phyloP scores from a whole-genome alignment of 257 asterid genomes.

The Verbena officinalis region DNA sequence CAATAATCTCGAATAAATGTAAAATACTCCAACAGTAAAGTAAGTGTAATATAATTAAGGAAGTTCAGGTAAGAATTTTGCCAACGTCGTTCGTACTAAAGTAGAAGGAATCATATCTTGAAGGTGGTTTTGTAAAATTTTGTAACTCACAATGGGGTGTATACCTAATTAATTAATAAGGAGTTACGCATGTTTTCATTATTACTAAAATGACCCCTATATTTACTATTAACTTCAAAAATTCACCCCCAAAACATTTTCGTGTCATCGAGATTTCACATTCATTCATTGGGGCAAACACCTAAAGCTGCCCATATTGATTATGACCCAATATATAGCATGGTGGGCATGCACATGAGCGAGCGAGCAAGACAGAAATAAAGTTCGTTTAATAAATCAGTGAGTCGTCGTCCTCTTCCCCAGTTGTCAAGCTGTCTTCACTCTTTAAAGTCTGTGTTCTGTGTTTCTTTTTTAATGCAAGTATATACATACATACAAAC shows the following conservation, averaged over 20 bases:
- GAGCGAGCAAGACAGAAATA: constrained; percentile 33
- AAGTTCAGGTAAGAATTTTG: too few species aligned
- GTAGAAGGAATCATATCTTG: too few species aligned
- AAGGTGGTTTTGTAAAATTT: too few species aligned
- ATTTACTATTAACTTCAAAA: not conserved
- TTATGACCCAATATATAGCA: constrained; percentile 21
- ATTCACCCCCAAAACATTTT: not conserved
- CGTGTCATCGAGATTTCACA: not conserved
- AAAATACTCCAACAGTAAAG: too few species aligned
- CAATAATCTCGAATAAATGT: too few species aligned
- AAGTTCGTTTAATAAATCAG: constrained; percentile 42
- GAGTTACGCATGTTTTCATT: too few species aligned
- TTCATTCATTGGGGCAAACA: not conserved
- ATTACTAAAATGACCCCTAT: not conserved
- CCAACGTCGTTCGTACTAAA: too few species aligned
- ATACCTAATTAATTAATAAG: too few species aligned
- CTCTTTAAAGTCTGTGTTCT: constrained; percentile 25
- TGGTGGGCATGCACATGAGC: constrained; percentile 21
- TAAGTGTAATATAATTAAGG: too few species aligned
- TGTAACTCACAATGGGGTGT: too few species aligned
- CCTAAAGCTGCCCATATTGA: not conserved
- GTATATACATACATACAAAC: constrained; percentile 10
- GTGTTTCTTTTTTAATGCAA: not conserved
- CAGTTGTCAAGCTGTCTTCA: constrained; percentile 54
- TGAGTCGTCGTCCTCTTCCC: constrained; percentile 60